phyloP scores from a whole-genome alignment of 768 basidiomycete genomes.

The Lentinula detonsa region DNA sequence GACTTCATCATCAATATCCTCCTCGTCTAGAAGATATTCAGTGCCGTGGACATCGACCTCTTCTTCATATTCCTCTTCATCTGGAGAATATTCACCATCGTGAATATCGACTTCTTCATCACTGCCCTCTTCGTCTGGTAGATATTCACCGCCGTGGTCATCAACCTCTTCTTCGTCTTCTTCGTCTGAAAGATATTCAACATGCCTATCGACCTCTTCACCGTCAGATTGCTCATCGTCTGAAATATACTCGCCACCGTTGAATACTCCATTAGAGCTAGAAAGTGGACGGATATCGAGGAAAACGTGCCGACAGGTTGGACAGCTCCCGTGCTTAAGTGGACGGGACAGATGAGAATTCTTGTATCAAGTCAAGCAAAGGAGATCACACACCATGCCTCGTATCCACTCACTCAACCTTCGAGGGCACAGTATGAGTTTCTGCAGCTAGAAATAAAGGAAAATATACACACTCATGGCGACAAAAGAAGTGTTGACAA shows the following conservation, averaged over 20 bases:
- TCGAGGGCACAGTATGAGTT: conserved; percentile 2
- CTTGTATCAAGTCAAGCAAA: background rate
- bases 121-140: too few relatives aligned
- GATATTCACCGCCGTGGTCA: conserved; percentile 33
- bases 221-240: background rate
- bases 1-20: too few relatives aligned
- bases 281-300: conserved; percentile 43
- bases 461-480: conserved; percentile 44
- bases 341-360: background rate
- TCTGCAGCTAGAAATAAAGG: background rate
- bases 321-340: conserved; percentile 64
- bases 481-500: conserved; percentile 68
- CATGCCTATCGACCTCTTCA: too few relatives aligned
- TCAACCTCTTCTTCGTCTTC: conserved; percentile 32
- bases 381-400: conserved; percentile 34
- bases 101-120: too few relatives aligned
- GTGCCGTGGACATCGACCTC: too few relatives aligned
- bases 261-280: conserved; percentile 48
- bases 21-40: too few relatives aligned
- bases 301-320: conserved; percentile 58
- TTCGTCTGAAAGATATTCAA: conserved; percentile 22
- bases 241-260: too few relatives aligned
- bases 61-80: too few relatives aligned
- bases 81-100: too few relatives aligned
- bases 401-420: conserved; percentile 67